Conservation (phyloP, 1,139 yeast species). For the Blastobotrys buckinghamii region DNA sequence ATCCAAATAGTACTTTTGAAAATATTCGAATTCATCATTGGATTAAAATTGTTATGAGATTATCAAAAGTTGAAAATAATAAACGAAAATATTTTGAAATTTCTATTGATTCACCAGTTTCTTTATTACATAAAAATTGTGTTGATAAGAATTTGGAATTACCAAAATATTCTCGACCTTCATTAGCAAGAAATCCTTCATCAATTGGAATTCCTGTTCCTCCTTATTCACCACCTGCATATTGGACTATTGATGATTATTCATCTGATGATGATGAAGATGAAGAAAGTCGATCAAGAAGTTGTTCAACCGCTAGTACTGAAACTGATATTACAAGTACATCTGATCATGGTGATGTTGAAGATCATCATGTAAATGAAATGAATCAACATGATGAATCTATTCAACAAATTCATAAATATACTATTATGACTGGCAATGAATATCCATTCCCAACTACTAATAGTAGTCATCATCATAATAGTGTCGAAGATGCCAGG, state of each 20-base stretch:
- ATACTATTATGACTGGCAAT: not conserved
- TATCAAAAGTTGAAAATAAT: slow-evolving; percentile 57
- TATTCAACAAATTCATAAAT: not conserved
- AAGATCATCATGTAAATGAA: not conserved
- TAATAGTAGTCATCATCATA: too few relatives aligned
- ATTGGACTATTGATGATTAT: not conserved
- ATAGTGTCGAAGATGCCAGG: too few relatives aligned
- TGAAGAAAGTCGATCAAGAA: not conserved
- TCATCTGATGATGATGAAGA: not conserved
- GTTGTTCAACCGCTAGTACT: not conserved
- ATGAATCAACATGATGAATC: not conserved
- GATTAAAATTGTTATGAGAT: slow-evolving; percentile 79
- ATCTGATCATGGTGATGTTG: not conserved
- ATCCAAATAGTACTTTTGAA: slow-evolving; percentile 76
- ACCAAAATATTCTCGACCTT: slow-evolving; percentile 33
- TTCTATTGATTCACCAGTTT: slow-evolving; percentile 86
- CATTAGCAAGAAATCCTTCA: slow-evolving; percentile 24
- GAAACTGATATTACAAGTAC: too few relatives aligned
- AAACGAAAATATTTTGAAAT: slow-evolving; percentile 82
- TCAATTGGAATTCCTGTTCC: slow-evolving; percentile 12
- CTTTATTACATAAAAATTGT: slow-evolving; percentile 50
- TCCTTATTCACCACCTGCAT: not conserved
- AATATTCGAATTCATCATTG: slow-evolving; percentile 87
- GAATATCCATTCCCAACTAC: not conserved
- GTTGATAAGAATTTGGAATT: slow-evolving; percentile 33